Evolutionary conservation across 2,329 filamentous ascomycete genomes (phyloP).

Genomic region (Bipolaris victoriae): DNA sequence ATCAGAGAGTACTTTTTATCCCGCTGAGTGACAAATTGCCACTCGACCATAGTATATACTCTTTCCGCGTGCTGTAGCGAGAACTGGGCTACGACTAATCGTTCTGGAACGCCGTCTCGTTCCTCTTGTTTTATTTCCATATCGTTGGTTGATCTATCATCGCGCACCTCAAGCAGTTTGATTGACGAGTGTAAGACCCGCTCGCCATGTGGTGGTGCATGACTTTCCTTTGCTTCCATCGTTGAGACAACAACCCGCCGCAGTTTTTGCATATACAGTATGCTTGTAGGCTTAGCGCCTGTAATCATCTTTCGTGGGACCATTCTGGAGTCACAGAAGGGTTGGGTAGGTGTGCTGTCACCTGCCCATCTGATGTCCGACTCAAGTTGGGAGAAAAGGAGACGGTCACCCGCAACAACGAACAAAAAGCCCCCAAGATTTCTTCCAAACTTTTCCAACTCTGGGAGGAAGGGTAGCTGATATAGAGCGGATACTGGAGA

Average conservation of each 20-base stretch:
- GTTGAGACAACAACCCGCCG: slow-evolving; percentile 59
- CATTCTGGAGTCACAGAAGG: slow-evolving; percentile 16
- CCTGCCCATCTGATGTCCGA: slow-evolving; percentile 34
- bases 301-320: slow-evolving; percentile 39
- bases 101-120: slow-evolving; percentile 17
- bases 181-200: slow-evolving; percentile 48
- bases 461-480: slow-evolving; percentile 33
- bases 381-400: slow-evolving; percentile 57
- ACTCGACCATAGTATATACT: slow-evolving; percentile 68
- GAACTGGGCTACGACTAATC: slow-evolving; percentile 57
- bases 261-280: slow-evolving; percentile 54
- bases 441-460: slow-evolving; percentile 46
- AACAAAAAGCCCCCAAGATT: slow-evolving; percentile 54
- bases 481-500: slow-evolving; percentile 39
- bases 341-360: not conserved
- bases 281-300: slow-evolving; percentile 36
- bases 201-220: slow-evolving; percentile 38
- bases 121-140: slow-evolving; percentile 34
- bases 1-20: slow-evolving; percentile 67
- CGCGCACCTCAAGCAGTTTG: slow-evolving; percentile 32
- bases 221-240: slow-evolving; percentile 43
- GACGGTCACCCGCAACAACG: slow-evolving; percentile 55
- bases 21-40: slow-evolving; percentile 62
- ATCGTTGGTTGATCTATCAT: slow-evolving; percentile 26
- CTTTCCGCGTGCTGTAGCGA: slow-evolving; percentile 64